Percentiles rank a stretch among this genome's conserved stretches.
Conservation (phyloP, 805 yeast species). For the Hemisphaericaspora nanyangensis region DNA sequence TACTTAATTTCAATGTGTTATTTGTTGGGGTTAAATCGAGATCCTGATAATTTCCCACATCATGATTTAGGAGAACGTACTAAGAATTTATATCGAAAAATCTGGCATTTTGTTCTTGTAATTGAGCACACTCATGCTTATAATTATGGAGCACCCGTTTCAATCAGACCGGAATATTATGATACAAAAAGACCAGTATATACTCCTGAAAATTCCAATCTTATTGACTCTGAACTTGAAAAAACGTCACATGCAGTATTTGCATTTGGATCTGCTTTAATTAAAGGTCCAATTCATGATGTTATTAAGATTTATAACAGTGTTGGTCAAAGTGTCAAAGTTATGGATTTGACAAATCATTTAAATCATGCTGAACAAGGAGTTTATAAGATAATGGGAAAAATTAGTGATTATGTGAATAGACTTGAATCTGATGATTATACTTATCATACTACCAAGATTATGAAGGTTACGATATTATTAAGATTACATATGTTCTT, state of each 20-base stretch:
- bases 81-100: conserved; percentile 22
- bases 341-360: conserved; percentile 17
- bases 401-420: conserved; percentile 31
- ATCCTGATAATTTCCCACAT: conserved; percentile 28
- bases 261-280: conserved; percentile 31
- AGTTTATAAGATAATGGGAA: conserved; percentile 25
- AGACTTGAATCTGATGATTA: conserved; percentile 16
- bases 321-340: conserved; percentile 14
- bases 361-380: conserved; percentile 37
- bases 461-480: conserved; percentile 15
- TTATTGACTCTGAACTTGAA: conserved; percentile 33
- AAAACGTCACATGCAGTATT: conserved; percentile 25
- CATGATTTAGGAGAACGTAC: conserved; percentile 12
- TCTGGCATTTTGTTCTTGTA: conserved; percentile 24
- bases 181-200: conserved; percentile 43
- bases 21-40: conserved; percentile 36
- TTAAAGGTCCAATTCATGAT: conserved; percentile 23
- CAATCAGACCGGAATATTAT: conserved; percentile 33
- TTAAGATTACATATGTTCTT: conserved; percentile 24
- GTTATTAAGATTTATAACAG: conserved; percentile 19
- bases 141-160: conserved; percentile 42
- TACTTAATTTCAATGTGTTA: conserved; percentile 36
- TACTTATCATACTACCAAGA: conserved; percentile 7
- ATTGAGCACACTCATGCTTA: conserved; percentile 40
- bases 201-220: conserved; percentile 32